These are phyloP conservation scores for Geotrichum cucujoidarum DNA, from an alignment of 1,139 yeast genomes.

Conservation along the genomic window DNA sequence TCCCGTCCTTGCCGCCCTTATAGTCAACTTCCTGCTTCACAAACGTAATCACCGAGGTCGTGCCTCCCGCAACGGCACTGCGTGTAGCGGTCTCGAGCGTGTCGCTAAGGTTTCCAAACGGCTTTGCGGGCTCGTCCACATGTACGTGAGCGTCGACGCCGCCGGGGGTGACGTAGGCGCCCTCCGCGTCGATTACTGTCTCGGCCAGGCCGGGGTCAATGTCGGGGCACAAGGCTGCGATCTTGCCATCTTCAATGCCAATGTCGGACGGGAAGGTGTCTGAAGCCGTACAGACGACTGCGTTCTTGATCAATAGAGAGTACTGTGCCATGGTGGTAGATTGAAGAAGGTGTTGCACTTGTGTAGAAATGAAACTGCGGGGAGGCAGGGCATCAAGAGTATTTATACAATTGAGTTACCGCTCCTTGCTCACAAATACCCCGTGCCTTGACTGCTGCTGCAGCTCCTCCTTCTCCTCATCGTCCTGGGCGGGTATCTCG, in stretches of 20 bases:
- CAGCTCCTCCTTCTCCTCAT: too few species aligned
- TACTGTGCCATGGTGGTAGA: too few species aligned
- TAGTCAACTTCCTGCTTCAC: constrained; percentile 37
- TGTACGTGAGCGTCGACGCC: constrained; percentile 53
- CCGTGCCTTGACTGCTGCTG: too few species aligned
- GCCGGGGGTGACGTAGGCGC: constrained; percentile 45
- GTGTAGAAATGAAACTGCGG: too few species aligned
- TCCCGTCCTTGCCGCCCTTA: constrained; percentile 27
- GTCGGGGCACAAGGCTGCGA: constrained; percentile 38
- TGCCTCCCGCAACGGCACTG: constrained; percentile 56
- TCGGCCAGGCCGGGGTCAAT: constrained; percentile 30
- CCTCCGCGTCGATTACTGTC: constrained; percentile 43
- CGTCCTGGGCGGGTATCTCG: too few species aligned
- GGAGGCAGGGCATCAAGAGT: too few species aligned
- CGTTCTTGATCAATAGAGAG: constrained; percentile 27
- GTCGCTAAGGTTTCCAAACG: constrained; percentile 38
- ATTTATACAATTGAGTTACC: too few species aligned
- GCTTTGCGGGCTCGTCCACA: constrained; percentile 48
- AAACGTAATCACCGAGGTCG: constrained; percentile 44
- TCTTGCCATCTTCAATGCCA: constrained; percentile 41
- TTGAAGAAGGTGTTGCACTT: too few species aligned
- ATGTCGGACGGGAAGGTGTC: constrained; percentile 40
- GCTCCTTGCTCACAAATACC: too few species aligned
- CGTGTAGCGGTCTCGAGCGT: constrained; percentile 57
- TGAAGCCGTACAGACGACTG: constrained; percentile 39